Evolutionary conservation across 78 protist species (phyloP).

Genomic region (Dictyostelium firmibasis): DNA sequence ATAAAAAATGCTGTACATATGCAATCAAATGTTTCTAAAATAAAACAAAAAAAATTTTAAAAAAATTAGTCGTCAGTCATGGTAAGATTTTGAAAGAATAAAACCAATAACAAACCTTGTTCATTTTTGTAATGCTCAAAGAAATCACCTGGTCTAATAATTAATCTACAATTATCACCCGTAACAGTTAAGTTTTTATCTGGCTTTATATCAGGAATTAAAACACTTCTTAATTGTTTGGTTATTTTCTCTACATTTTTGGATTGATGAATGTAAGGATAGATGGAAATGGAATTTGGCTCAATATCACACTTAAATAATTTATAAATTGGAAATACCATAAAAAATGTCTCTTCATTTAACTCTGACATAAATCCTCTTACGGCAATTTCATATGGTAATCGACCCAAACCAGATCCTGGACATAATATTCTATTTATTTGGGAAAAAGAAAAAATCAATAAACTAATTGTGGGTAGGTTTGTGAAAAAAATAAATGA

Average conservation of each 20-base stretch:
- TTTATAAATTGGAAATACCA: slow-evolving; percentile 1
- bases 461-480: no score
- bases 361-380: neutral
- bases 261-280: slow-evolving; percentile 3
- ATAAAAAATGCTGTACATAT: slow-evolving; percentile 50
- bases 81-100: neutral
- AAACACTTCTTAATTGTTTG: neutral
- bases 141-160: slow-evolving; percentile 15
- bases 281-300: neutral
- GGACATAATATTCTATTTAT: slow-evolving; percentile 3
- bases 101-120: neutral
- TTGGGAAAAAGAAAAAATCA: no score
- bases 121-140: neutral
- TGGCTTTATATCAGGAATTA: slow-evolving; percentile 3
- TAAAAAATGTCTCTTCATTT: slow-evolving; percentile 25
- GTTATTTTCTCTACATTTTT: neutral
- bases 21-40: slow-evolving; percentile 4
- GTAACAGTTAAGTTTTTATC: neutral
- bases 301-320: neutral
- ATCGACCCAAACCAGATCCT: slow-evolving; percentile 21
- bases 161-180: neutral
- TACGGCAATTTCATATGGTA: slow-evolving; percentile 19
- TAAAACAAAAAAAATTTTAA: neutral
- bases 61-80: no score
- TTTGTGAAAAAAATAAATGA: no score